Percentiles rank a stretch among this genome's conserved stretches.
Evolutionary conservation across 768 basidiomycete genomes (phyloP).

Genomic region (Panellus pusillus): DNA sequence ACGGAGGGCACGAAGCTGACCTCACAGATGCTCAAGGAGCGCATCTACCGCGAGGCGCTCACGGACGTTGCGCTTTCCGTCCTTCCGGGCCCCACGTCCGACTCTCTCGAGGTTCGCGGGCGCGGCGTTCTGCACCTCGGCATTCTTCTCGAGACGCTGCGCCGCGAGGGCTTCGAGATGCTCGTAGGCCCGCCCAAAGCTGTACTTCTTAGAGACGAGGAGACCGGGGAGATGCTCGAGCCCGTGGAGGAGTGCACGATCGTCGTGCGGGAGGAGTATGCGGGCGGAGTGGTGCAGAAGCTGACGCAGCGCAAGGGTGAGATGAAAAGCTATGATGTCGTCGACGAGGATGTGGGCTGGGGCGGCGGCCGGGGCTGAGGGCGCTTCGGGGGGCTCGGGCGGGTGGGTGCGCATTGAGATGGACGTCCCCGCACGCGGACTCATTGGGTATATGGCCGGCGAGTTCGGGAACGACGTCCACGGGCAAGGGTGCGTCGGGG

Average conservation of each 20-base stretch:
- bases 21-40: slow-evolving; percentile 47
- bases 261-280: slow-evolving; percentile 47
- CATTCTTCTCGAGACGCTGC: slow-evolving; percentile 49
- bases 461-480: slow-evolving; percentile 54
- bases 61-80: slow-evolving; percentile 54
- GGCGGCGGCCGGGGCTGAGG: slow-evolving; percentile 11
- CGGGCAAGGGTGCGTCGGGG: slow-evolving; percentile 41
- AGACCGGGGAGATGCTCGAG: slow-evolving; percentile 40
- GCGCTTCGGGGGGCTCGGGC: slow-evolving; percentile 1
- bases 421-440: slow-evolving; percentile 48
- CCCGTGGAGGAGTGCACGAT: slow-evolving; percentile 49
- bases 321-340: slow-evolving; percentile 46
- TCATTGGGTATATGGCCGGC: slow-evolving; percentile 54
- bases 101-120: slow-evolving; percentile 49
- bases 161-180: slow-evolving; percentile 50
- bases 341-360: slow-evolving; percentile 35
- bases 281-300: slow-evolving; percentile 49
- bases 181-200: slow-evolving; percentile 50
- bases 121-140: slow-evolving; percentile 52
- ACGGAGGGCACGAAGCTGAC: slow-evolving; percentile 50
- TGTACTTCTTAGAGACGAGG: slow-evolving; percentile 45
- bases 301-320: slow-evolving; percentile 51
- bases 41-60: slow-evolving; percentile 49
- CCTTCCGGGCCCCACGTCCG: slow-evolving; percentile 49
- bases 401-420: slow-evolving; percentile 48